Percentiles rank a stretch among this genome's conserved stretches.
phyloP scores from a whole-genome alignment of 1,139 yeast species.

The Candida sojae region DNA sequence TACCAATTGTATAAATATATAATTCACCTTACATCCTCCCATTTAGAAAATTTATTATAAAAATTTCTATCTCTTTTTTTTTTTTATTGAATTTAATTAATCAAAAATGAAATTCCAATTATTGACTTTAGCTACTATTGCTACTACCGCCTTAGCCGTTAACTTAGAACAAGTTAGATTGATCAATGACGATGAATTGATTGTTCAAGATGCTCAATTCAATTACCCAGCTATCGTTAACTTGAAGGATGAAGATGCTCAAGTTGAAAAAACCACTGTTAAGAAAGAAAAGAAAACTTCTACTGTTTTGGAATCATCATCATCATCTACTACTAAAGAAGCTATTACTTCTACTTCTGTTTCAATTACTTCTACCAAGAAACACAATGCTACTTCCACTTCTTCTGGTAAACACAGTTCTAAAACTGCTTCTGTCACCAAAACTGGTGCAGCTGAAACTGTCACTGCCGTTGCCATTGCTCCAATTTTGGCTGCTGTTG shows the following conservation, averaged over 20 bases:
- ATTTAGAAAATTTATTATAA: too few species aligned
- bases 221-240: constrained; percentile 15
- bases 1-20: too few species aligned
- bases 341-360: constrained; percentile 8
- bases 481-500: constrained; percentile 17
- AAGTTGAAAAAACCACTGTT: constrained; percentile 9
- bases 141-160: constrained; percentile 16
- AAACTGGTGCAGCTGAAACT: constrained; percentile 18
- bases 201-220: constrained; percentile 15
- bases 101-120: constrained; percentile 13
- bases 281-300: constrained; percentile 11
- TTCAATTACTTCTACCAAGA: constrained; percentile 6
- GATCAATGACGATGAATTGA: constrained; percentile 16
- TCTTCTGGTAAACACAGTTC: constrained; percentile 11
- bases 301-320: constrained; percentile 4
- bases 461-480: constrained; percentile 15
- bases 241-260: constrained; percentile 15
- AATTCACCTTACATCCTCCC: too few species aligned
- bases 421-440: constrained; percentile 17
- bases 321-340: constrained; percentile 2
- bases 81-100: constrained; percentile 1
- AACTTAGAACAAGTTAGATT: constrained; percentile 17
- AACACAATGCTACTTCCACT: constrained; percentile 4
- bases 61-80: background rate
- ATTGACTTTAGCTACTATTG: constrained; percentile 14